Evolutionary conservation across 257 asterid genomes (phyloP), one percentile per base, ranked within the genome.

Genomic region (Cinchona pubescens): DNA sequence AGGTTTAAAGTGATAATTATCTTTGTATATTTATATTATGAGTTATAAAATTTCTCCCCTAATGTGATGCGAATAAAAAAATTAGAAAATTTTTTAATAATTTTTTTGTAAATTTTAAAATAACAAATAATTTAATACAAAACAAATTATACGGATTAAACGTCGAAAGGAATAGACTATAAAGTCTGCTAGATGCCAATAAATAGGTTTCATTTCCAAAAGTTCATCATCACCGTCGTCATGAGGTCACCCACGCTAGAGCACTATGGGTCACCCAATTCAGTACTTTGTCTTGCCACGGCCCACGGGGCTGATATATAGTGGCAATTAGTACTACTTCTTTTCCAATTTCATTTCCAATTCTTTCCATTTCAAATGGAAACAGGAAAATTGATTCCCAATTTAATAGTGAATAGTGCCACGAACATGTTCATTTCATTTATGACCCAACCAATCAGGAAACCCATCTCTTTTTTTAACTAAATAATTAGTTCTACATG

Each of bases 171-270:
- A n/a, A n/a, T n/a, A n/a, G n/a, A n/a, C n/a, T n/a, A n/a, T n/a
- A n/a, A n/a, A n/a, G n/a, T n/a, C n/a, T n/a, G n/a, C n/a, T n/a
- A 16, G 25, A 15, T 3, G 59, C 25, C 25, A 55, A 23, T 23
- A 55, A n/a, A n/a, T n/a, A n/a, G 2, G 8, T 55, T 23, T 23
- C 2, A 19, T 19, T 55, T 55, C 61, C 29, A 55, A 30, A 55
- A 13, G 48, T 67, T 27, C 15, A 67, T 67, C 38, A 67, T 67
- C 51, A 51, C 72, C 9, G 59, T 68, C n/a, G 72, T 68, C 56
- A 68, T 14, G 72, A 68, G 72, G 59, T 68, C 72, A 68, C 72
- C 72, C 72, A 45, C 72, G 72, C 40, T 25, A 35, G 40, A 68
- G 72, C 23, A 43, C 7, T 34, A 43, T 68, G 72, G 58, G 72